Percentiles rank a stretch among this genome's conserved stretches.
Evolutionary conservation across 2,329 filamentous ascomycete species (phyloP).

Genomic region (Intubia oerlemansii): DNA sequence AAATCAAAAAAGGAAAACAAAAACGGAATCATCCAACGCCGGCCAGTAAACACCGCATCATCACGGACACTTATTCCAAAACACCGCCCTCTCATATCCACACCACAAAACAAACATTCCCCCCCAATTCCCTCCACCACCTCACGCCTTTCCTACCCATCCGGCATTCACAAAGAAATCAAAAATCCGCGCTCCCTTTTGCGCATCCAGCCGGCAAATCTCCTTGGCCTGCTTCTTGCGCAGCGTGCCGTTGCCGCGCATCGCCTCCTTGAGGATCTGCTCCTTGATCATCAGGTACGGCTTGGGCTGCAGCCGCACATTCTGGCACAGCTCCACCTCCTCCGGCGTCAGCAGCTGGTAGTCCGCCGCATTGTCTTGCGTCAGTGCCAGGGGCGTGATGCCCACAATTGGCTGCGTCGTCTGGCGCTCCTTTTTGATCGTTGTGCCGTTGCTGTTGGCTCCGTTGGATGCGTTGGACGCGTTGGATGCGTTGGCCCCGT

Average conservation of each 20-base stretch:
- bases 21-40: too few species aligned
- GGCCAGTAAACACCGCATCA: too few species aligned
- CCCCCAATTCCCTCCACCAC: too few species aligned
- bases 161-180: constrained; percentile 89
- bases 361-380: constrained; percentile 59
- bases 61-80: too few species aligned
- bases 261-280: constrained; percentile 69
- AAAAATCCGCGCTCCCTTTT: constrained; percentile 70
- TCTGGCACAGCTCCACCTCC: constrained; percentile 69
- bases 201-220: constrained; percentile 62
- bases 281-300: constrained; percentile 92
- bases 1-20: too few species aligned
- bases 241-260: constrained; percentile 67
- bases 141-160: constrained; percentile 81
- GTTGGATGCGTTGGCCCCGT: constrained; percentile 15
- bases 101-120: too few species aligned
- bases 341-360: constrained; percentile 68
- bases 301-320: constrained; percentile 73
- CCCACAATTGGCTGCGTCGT: constrained; percentile 35
- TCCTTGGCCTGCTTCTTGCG: constrained; percentile 91
- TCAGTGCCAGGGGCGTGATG: constrained; percentile 42
- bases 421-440: constrained; percentile 24
- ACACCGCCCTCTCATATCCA: too few species aligned
- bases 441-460: constrained; percentile 14
- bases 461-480: constrained; percentile 10